These are phyloP conservation scores for Neotropicomus parvogracilis DNA, from an alignment of 1,284 basidiomycete species.

Conservation along the genomic window DNA sequence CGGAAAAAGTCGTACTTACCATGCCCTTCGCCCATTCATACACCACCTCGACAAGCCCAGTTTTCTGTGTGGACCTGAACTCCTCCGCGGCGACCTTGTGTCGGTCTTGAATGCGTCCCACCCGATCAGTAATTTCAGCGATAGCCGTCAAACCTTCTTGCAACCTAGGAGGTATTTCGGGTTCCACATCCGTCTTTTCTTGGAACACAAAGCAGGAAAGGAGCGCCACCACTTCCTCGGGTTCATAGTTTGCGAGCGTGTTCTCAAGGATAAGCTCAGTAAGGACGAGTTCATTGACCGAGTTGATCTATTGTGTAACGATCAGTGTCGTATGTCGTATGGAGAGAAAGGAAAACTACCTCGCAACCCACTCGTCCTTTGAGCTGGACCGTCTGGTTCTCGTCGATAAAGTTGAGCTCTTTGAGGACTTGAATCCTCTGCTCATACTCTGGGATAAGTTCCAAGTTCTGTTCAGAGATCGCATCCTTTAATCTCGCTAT, in stretches of 20 bases:
- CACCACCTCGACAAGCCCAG: slow-evolving; percentile 91
- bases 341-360: slow-evolving; percentile 40
- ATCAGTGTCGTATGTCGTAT: slow-evolving; percentile 51
- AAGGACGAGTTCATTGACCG: slow-evolving; percentile 90
- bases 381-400: slow-evolving; percentile 89
- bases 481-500: slow-evolving; percentile 75
- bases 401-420: slow-evolving; percentile 89
- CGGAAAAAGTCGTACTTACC: slow-evolving; percentile 47
- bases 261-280: slow-evolving; percentile 98
- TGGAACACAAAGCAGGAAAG: slow-evolving; percentile 97
- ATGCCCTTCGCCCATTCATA: slow-evolving; percentile 99
- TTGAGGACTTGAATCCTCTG: slow-evolving; percentile 90
- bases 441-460: slow-evolving; percentile 96
- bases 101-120: slow-evolving; percentile 74
- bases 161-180: slow-evolving; percentile 73
- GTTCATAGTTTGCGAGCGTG: slow-evolving; percentile 83
- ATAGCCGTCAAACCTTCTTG: slow-evolving; percentile 80
- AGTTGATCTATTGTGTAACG: slow-evolving; percentile 87
- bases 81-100: slow-evolving; percentile 80
- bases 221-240: slow-evolving; percentile 96
- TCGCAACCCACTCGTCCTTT: slow-evolving; percentile 99
- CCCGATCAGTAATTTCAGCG: slow-evolving; percentile 76
- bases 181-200: slow-evolving; percentile 91
- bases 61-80: slow-evolving; percentile 74
- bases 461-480: slow-evolving; percentile 94